Evolutionary conservation across 495 filamentous ascomycete genomes (phyloP).

Genomic region (Penicillium roqueforti): DNA sequence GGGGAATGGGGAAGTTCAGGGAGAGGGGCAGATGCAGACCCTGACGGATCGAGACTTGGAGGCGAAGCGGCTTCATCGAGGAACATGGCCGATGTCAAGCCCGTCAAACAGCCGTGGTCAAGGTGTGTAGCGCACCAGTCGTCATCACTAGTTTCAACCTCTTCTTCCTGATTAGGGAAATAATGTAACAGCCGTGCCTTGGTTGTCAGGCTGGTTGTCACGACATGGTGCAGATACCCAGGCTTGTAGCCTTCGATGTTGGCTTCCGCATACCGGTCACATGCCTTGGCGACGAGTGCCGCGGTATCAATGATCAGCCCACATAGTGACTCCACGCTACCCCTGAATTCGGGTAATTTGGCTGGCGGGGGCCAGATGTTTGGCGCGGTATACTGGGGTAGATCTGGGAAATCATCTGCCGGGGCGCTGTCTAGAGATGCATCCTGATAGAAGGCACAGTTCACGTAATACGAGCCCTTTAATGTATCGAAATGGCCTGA

Average conservation of each 20-base stretch:
- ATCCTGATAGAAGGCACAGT: slow-evolving; percentile 88
- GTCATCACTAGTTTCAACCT: slow-evolving; percentile 57
- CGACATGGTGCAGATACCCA: slow-evolving; percentile 81
- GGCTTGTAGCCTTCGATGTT: slow-evolving; percentile 70
- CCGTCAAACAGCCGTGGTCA: slow-evolving; percentile 90
- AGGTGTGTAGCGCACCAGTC: slow-evolving; percentile 96
- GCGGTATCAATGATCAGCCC: slow-evolving; percentile 83
- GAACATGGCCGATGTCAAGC: slow-evolving; percentile 94
- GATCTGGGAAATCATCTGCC: slow-evolving; percentile 52
- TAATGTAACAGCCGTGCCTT: slow-evolving; percentile 95
- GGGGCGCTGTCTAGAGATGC: slow-evolving; percentile 57
- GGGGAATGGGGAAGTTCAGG: slow-evolving; percentile 69
- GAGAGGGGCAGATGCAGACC: slow-evolving; percentile 31
- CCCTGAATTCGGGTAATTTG: slow-evolving; percentile 67
- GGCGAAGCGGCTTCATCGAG: slow-evolving; percentile 68
- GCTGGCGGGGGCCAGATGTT: slow-evolving; percentile 80
- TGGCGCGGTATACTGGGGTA: slow-evolving; percentile 61
- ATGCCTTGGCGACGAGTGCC: slow-evolving; percentile 77
- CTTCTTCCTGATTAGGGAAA: slow-evolving; percentile 51
- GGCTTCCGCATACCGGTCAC: slow-evolving; percentile 76
- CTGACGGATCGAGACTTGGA: slow-evolving; percentile 28
- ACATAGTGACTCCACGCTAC: slow-evolving; percentile 71
- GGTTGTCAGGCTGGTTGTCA: slow-evolving; percentile 77
- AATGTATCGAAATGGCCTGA: slow-evolving; percentile 84
- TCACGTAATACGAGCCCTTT: slow-evolving; percentile 96